Conservation (phyloP, 2,329 filamentous ascomycete genomes). For the Penicillium capsulatum region DNA sequence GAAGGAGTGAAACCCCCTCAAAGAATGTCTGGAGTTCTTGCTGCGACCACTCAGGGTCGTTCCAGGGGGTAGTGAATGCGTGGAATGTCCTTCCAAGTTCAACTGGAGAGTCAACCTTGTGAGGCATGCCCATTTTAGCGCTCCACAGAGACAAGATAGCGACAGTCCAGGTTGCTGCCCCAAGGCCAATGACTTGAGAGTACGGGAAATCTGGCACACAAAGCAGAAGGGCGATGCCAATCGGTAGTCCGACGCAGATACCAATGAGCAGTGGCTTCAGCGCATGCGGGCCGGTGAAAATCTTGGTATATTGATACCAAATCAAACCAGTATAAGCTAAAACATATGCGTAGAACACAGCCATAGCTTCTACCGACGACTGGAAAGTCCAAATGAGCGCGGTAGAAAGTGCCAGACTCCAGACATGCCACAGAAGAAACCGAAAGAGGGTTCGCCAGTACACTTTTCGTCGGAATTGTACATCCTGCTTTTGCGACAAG, state of each 20-base stretch:
- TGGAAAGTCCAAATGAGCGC: constrained; percentile 53
- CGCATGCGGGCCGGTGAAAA: constrained; percentile 49
- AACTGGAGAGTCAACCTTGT: constrained; percentile 35
- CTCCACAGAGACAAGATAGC: constrained; percentile 48
- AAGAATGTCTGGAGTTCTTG: constrained; percentile 49
- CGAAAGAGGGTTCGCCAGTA: constrained; percentile 51
- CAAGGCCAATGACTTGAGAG: constrained; percentile 48
- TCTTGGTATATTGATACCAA: constrained; percentile 53
- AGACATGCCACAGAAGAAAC: constrained; percentile 51
- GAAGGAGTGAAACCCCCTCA: constrained; percentile 41
- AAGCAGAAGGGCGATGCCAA: constrained; percentile 45
- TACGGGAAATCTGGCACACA: constrained; percentile 42
- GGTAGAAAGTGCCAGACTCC: constrained; percentile 50
- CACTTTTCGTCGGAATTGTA: constrained; percentile 45
- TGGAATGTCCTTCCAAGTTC: constrained; percentile 38
- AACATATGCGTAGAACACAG: constrained; percentile 51
- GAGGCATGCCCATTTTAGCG: constrained; percentile 48
- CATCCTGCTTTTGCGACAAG: constrained; percentile 44
- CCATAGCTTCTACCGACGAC: constrained; percentile 38
- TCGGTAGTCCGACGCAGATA: constrained; percentile 43
- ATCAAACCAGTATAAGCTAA: constrained; percentile 51
- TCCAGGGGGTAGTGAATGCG: constrained; percentile 43
- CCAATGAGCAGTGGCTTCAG: constrained; percentile 48
- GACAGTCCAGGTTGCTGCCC: constrained; percentile 49
- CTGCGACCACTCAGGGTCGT: constrained; percentile 48